Percentiles rank a stretch among this genome's conserved stretches.
Evolutionary conservation across 345 rosid species (phyloP).

Genomic region (Ailanthus altissimus): DNA sequence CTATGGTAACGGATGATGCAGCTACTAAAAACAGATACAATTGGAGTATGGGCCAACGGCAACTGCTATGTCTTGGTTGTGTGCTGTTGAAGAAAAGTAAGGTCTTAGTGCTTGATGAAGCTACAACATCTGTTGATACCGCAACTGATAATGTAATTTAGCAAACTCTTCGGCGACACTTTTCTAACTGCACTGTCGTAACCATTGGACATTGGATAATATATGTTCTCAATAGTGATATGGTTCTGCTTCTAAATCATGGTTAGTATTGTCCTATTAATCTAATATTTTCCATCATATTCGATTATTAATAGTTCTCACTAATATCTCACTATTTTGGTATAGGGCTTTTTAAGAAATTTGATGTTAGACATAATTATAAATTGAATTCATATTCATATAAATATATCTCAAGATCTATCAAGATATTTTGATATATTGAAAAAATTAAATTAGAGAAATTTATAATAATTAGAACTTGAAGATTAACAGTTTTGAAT

Average conservation of each 20-base stretch:
- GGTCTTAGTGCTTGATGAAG: conserved; percentile 84
- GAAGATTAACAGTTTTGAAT: no score
- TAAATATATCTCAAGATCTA: no score
- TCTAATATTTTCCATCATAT: not conserved
- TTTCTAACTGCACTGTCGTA: conserved; percentile 65
- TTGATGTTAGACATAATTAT: no score
- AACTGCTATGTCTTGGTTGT: conserved; percentile 79
- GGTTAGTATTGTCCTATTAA: conserved; percentile 40
- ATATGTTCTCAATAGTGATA: conserved; percentile 76
- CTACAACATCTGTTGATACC: conserved; percentile 89
- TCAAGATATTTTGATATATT: no score
- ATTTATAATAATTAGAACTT: no score
- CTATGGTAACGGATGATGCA: conserved; percentile 23
- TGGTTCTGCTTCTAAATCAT: conserved; percentile 70
- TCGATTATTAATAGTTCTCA: not conserved
- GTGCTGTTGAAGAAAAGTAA: conserved; percentile 78
- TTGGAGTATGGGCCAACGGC: conserved; percentile 97
- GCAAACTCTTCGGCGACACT: conserved; percentile 62
- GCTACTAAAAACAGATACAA: conserved; percentile 86
- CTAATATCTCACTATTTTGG: not conserved
- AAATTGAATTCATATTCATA: no score
- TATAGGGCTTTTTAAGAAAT: conserved; percentile 70
- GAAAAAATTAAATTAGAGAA: no score
- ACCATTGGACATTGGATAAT: conserved; percentile 88
- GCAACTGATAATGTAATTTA: conserved; percentile 85